phyloP scores from a whole-genome alignment of 2,329 filamentous ascomycete species.

The Keithomyces neogunnii region DNA sequence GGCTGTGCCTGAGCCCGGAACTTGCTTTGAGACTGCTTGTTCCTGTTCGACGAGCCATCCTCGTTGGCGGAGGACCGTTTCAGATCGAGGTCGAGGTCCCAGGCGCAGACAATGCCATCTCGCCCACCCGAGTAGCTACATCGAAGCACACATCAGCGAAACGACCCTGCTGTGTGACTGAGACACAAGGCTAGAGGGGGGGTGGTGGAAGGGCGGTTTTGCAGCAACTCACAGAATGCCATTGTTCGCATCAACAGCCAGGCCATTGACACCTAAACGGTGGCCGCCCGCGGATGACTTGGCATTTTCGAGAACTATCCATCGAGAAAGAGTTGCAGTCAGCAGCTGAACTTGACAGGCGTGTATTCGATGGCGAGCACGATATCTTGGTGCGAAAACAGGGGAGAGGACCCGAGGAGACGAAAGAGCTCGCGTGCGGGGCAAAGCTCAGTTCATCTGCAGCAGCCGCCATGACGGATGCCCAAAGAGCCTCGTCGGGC shows the following conservation, averaged over 20 bases:
- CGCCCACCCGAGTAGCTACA: constrained; percentile 86
- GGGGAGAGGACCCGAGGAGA: background rate
- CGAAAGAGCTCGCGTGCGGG: constrained; percentile 7
- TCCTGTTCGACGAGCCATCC: constrained; percentile 18
- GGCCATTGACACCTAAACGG: constrained; percentile 86
- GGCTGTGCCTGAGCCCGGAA: constrained; percentile 59
- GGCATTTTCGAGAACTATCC: constrained; percentile 48
- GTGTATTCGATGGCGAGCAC: background rate
- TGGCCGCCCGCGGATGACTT: constrained; percentile 65
- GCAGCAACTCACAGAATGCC: constrained; percentile 66
- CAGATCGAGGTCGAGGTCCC: constrained; percentile 75
- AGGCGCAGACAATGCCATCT: constrained; percentile 92
- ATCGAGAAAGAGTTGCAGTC: background rate
- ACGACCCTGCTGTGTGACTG: background rate
- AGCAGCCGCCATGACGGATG: background rate
- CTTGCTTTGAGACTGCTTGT: constrained; percentile 35
- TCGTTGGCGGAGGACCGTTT: constrained; percentile 21
- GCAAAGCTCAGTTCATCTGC: background rate
- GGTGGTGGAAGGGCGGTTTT: constrained; percentile 7
- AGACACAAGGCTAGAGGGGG: background rate
- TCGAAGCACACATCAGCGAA: background rate
- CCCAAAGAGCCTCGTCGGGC: no score
- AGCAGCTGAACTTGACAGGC: background rate
- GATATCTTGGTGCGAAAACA: background rate
- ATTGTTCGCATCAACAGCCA: constrained; percentile 75